These are phyloP conservation scores for Populus hybrid DNA, from an alignment of 441 rosid species.

Conservation along the genomic window DNA sequence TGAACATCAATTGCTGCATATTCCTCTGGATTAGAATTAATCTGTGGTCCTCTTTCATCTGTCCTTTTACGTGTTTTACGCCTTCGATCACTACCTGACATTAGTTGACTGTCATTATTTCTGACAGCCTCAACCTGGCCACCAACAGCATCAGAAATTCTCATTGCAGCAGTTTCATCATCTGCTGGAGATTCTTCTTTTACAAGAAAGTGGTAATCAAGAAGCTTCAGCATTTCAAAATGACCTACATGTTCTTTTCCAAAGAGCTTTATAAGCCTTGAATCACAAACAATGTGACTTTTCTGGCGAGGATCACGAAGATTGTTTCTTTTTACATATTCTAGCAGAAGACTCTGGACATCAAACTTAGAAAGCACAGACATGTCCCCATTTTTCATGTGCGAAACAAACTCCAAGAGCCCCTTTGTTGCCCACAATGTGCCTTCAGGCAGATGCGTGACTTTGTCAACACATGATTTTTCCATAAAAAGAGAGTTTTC, in stretches of 20 bases:
- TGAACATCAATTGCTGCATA: slow-evolving; percentile 89
- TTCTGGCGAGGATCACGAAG: slow-evolving; percentile 65
- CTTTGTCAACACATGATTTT: slow-evolving; percentile 28
- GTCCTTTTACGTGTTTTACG: slow-evolving; percentile 50
- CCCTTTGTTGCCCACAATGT: slow-evolving; percentile 78
- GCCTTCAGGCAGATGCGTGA: slow-evolving; percentile 38
- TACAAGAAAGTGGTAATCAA: slow-evolving; percentile 66
- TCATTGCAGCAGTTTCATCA: slow-evolving; percentile 28
- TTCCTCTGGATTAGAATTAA: slow-evolving; percentile 57
- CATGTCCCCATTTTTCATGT: slow-evolving; percentile 73
- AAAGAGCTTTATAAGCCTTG: slow-evolving; percentile 67
- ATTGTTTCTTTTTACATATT: slow-evolving; percentile 62
- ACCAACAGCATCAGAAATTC: slow-evolving; percentile 36
- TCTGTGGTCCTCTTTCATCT: slow-evolving; percentile 43
- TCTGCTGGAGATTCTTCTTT: slow-evolving; percentile 42
- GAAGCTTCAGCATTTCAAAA: slow-evolving; percentile 88
- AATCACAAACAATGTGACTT: slow-evolving; percentile 64
- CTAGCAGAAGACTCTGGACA: slow-evolving; percentile 74
- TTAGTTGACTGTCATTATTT: slow-evolving; percentile 31
- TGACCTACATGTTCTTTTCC: slow-evolving; percentile 63
- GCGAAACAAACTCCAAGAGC: slow-evolving; percentile 83
- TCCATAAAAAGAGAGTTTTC: slow-evolving; percentile 28
- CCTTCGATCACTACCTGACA: slow-evolving; percentile 42
- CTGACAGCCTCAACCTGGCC: slow-evolving; percentile 36
- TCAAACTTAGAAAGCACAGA: slow-evolving; percentile 60